Evolutionary conservation across 345 rosid genomes (phyloP), one percentile per base, ranked within the genome.

Genomic region (Anacardium occidentale): DNA sequence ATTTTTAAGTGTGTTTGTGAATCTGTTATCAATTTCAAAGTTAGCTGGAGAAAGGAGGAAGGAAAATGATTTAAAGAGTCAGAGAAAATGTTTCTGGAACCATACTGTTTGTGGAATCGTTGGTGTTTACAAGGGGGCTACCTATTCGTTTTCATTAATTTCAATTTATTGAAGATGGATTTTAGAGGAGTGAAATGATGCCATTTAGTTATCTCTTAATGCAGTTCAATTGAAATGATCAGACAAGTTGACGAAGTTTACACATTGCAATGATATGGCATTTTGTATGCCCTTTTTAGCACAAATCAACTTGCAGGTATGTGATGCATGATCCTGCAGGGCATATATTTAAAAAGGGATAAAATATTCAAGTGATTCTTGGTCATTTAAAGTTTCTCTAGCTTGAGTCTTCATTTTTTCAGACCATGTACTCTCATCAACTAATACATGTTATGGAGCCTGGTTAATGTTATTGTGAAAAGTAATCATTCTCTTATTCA

Each of bases 391-490:
- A 68, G 59, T 53, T 71, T 42, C 61, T 71, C 7, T 65, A 24
- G 2, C 24, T 44, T 6, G 62, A 71, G 32, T 59, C 37, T 47
- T 71, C 13, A 29, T 24, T 20, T 61, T 24, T 34, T 57, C 29
- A 66, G 50, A 62, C 68, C 52, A 75, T 77, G 72, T 20, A 22
- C 62, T 53, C 70, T 57, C 26, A 51, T 61, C 54, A 45, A 53
- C 73, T 59, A 62, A 56, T 75, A 51, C 66, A 56, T 34, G 60
- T 71, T 67, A 32, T 62, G 84, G 81, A 79, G 73, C 76, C 51
- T 77, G 76, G 83, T 65, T 81, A 76, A 79, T 68, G 37, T 55
- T 56, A 37, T 67, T 29, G 1, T 29, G 32, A 29, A 29, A 29
- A 37, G 42, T 37, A 37, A 37, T 20, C 57, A 26, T 75, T n/a